Evolutionary conservation across 208 protist species (phyloP).

Genomic region (Porcisia deanei): DNA sequence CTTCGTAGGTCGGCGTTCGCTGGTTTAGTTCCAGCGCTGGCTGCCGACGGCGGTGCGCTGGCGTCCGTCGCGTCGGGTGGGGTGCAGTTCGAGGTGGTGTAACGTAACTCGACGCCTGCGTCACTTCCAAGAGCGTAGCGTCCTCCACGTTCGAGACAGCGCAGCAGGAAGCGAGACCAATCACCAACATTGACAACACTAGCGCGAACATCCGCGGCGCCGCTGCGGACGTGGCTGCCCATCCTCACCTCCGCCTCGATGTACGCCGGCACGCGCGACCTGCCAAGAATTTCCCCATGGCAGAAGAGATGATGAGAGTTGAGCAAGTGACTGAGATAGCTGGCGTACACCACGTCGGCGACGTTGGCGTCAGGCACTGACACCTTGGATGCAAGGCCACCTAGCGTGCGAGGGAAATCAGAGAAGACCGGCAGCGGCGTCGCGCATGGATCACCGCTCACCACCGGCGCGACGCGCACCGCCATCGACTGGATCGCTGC

Average conservation of each 20-base stretch:
- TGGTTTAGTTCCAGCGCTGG: background rate
- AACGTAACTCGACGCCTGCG: conserved; percentile 4
- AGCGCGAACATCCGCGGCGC: background rate
- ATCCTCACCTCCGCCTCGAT: conserved; percentile 2
- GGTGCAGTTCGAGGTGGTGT: background rate
- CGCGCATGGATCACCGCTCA: background rate
- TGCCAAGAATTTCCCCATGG: conserved; percentile 21
- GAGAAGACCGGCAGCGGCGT: background rate
- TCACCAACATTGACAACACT: background rate
- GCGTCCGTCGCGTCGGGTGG: background rate
- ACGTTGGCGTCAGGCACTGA: background rate
- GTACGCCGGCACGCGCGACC: conserved; percentile 23
- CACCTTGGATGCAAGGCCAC: background rate
- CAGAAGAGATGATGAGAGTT: conserved; percentile 23
- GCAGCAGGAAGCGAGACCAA: conserved; percentile 5
- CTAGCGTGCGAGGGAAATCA: background rate
- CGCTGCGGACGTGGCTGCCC: background rate
- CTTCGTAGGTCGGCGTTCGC: background rate
- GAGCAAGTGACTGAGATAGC: conserved; percentile 21
- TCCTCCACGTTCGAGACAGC: background rate
- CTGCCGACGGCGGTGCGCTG: background rate
- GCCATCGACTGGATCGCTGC: background rate
- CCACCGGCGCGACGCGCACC: background rate
- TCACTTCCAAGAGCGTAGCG: conserved; percentile 15
- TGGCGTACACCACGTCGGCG: background rate